Evolutionary conservation across 202 grass and related monocot species (phyloP).

Genomic region (Carex sylvatica): DNA sequence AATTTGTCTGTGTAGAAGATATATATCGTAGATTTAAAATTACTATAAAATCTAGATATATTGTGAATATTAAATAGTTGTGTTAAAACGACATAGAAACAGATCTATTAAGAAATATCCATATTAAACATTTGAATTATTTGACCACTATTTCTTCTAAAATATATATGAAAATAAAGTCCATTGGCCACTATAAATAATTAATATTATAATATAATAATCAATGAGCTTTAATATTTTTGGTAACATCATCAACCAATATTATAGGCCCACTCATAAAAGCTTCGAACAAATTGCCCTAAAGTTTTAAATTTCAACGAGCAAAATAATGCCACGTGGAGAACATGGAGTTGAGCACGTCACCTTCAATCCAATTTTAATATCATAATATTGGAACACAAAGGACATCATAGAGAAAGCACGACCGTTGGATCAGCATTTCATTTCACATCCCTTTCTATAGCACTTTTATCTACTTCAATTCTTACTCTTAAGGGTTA

Average conservation of each 20-base stretch:
- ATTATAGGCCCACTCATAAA: constrained; percentile 30
- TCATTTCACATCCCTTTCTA: constrained; percentile 8
- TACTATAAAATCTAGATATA: too few species aligned
- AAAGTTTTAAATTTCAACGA: constrained; percentile 29
- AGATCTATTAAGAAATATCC: too few species aligned
- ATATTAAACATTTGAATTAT: too few species aligned
- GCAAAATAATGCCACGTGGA: constrained; percentile 25
- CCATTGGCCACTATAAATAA: background rate
- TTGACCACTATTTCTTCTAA: too few species aligned
- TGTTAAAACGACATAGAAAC: too few species aligned
- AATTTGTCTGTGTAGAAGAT: too few species aligned
- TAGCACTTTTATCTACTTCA: background rate
- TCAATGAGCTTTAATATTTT: background rate
- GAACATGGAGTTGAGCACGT: constrained; percentile 22
- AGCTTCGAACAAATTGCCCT: constrained; percentile 23
- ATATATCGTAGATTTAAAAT: too few species aligned
- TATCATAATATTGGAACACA: background rate
- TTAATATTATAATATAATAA: background rate
- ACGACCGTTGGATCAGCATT: constrained; percentile 25
- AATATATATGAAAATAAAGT: background rate
- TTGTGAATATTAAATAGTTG: too few species aligned
- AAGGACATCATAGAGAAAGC: constrained; percentile 3
- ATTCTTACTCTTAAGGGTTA: constrained; percentile 29
- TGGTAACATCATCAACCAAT: constrained; percentile 19
- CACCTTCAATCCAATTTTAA: background rate